Conservation (phyloP, 345 rosid species). For the Pseudoturritis turrita region DNA sequence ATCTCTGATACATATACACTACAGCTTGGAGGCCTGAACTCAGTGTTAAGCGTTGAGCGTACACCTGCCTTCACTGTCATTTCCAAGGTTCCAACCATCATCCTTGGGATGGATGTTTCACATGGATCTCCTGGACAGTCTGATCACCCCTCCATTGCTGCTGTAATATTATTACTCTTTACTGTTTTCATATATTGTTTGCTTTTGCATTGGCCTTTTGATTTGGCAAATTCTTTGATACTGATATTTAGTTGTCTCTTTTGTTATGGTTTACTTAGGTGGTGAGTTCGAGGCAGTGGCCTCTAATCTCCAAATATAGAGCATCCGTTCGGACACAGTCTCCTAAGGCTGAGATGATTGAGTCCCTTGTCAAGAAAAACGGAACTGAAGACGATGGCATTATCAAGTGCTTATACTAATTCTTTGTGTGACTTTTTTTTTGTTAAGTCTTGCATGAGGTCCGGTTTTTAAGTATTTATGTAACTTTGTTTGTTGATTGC, state of each 20-base stretch:
- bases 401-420: constrained; percentile 38
- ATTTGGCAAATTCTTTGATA: neutral
- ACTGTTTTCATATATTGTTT: neutral
- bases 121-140: constrained; percentile 76
- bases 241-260: neutral
- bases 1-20: neutral
- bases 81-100: constrained; percentile 60
- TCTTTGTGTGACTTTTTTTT: neutral
- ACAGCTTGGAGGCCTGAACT: constrained; percentile 93
- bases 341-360: constrained; percentile 87
- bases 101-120: constrained; percentile 79
- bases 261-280: constrained; percentile 30
- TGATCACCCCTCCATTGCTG: constrained; percentile 65
- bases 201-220: neutral
- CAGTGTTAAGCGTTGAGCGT: constrained; percentile 58
- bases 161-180: constrained; percentile 34
- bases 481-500: constrained; percentile 2
- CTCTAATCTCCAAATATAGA: constrained; percentile 72
- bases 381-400: constrained; percentile 76
- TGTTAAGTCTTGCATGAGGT: neutral
- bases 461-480: neutral
- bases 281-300: constrained; percentile 92
- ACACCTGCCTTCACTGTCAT: constrained; percentile 56
- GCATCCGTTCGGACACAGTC: constrained; percentile 89
- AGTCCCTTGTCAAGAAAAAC: constrained; percentile 55